These are phyloP conservation scores for Podaxis pistillaris DNA, from an alignment of 768 basidiomycete species.

Conservation along the genomic window DNA sequence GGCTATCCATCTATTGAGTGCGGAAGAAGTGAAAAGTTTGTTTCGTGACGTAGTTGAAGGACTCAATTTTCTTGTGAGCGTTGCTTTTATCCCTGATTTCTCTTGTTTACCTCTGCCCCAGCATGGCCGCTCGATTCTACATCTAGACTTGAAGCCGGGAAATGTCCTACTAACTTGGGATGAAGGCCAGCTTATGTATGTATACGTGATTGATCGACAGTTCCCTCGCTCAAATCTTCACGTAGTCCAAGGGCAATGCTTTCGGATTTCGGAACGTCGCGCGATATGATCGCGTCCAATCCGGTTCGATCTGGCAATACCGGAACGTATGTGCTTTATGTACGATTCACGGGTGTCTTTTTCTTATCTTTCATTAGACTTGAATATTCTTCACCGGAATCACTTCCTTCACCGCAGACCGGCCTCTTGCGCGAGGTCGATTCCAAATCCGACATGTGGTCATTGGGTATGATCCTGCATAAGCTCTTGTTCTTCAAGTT, in stretches of 20 bases:
- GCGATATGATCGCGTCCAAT: constrained; percentile 78
- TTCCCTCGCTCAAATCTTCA: constrained; percentile 4
- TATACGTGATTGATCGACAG: constrained; percentile 4
- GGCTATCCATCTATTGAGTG: constrained; percentile 81
- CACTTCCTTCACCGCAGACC: constrained; percentile 64
- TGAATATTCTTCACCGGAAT: constrained; percentile 89
- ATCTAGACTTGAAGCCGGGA: constrained; percentile 92
- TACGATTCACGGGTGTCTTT: background rate
- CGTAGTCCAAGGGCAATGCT: constrained; percentile 88
- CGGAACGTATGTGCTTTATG: constrained; percentile 72
- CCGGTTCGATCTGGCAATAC: constrained; percentile 85
- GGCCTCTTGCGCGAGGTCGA: constrained; percentile 71
- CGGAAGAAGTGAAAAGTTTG: constrained; percentile 78
- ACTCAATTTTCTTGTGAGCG: constrained; percentile 76
- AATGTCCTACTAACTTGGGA: constrained; percentile 94
- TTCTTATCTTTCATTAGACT: constrained; percentile 41
- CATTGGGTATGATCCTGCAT: constrained; percentile 93
- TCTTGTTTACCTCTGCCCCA: constrained; percentile 27
- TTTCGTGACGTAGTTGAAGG: constrained; percentile 88
- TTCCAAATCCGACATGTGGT: constrained; percentile 96
- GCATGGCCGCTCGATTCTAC: constrained; percentile 84
- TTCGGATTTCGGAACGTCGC: constrained; percentile 93
- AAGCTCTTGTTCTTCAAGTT: constrained; percentile 89
- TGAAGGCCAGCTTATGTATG: constrained; percentile 78
- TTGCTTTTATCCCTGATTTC: background rate